A percentile compares a stretch with the other conserved stretches of the same genome.
phyloP scores from a whole-genome alignment of 2,329 filamentous ascomycete genomes.

The Ascochyta pisi region DNA sequence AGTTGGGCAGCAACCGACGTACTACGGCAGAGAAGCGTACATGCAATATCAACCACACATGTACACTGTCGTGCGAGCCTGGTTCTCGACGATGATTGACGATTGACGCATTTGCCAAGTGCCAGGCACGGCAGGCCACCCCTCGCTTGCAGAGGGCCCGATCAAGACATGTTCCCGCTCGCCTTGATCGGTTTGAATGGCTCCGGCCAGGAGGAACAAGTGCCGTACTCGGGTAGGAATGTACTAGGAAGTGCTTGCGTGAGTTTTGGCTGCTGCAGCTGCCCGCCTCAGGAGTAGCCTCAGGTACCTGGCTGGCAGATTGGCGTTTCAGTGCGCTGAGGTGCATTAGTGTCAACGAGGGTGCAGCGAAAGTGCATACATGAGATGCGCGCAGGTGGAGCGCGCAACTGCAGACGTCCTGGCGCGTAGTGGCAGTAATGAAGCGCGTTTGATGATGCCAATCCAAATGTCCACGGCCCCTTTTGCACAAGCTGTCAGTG shows the following conservation, averaged over 20 bases:
- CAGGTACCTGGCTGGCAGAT: conserved; percentile 8
- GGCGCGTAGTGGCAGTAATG: conserved; percentile 9
- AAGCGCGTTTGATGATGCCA: conserved; percentile 5
- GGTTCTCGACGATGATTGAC: neutral
- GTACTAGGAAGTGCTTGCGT: neutral
- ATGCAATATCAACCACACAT: neutral
- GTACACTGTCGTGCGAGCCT: neutral
- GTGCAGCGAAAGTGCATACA: conserved; percentile 9
- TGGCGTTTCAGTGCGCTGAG: conserved; percentile 12
- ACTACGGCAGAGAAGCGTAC: neutral
- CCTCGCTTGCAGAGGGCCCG: conserved; percentile 8
- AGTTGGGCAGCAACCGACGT: neutral
- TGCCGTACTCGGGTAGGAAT: conserved; percentile 11
- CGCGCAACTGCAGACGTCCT: conserved; percentile 9
- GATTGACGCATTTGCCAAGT: neutral
- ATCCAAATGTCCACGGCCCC: conserved; percentile 5
- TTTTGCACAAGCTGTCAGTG: conserved; percentile 15
- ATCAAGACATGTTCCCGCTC: conserved; percentile 13
- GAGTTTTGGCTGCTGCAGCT: conserved; percentile 2
- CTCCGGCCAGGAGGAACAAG: conserved; percentile 6
- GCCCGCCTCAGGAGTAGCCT: conserved; percentile 10
- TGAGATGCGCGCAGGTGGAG: neutral
- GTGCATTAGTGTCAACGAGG: conserved; percentile 15
- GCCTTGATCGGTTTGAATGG: conserved; percentile 8
- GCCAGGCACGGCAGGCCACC: neutral